These are phyloP conservation scores for Colletotrichum sp. DNA, from an alignment of 2,329 filamentous ascomycete genomes.

Conservation along the genomic window DNA sequence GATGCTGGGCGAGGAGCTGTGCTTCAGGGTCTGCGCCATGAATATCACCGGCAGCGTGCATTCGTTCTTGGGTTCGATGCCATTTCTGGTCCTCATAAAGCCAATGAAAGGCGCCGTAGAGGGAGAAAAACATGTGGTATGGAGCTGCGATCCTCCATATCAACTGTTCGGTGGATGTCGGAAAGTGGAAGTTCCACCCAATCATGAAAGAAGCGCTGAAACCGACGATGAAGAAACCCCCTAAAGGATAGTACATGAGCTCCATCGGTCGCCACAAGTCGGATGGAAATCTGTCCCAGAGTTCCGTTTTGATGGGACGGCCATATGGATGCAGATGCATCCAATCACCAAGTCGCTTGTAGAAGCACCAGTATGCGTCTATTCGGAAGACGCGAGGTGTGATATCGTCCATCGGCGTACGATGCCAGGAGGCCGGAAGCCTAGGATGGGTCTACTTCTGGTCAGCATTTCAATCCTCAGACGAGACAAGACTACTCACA, in stretches of 20 bases:
- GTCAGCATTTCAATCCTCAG: not conserved
- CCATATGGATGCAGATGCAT: constrained; percentile 21
- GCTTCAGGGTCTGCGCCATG: not conserved
- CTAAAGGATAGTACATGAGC: not conserved
- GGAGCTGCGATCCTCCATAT: constrained; percentile 23
- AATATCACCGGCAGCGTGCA: not conserved
- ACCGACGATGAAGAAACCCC: constrained; percentile 4
- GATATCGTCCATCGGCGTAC: constrained; percentile 39
- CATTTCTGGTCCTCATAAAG: not conserved
- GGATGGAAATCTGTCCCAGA: constrained; percentile 29
- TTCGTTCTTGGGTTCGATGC: not conserved
- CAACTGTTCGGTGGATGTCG: constrained; percentile 22
- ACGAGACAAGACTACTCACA: not conserved
- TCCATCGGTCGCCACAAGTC: constrained; percentile 23
- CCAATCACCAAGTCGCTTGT: constrained; percentile 20
- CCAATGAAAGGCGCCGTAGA: not conserved
- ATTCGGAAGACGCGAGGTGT: constrained; percentile 17
- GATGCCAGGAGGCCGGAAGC: constrained; percentile 26
- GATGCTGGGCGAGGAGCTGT: not conserved
- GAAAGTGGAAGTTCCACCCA: constrained; percentile 33
- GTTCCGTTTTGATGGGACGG: constrained; percentile 18
- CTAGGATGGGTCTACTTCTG: constrained; percentile 26
- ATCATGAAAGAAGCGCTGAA: constrained; percentile 24
- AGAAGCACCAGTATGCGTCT: constrained; percentile 27
- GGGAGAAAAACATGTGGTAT: not conserved